Conservation (phyloP, 179 eudicot species). For the Pouteria campechiana region DNA sequence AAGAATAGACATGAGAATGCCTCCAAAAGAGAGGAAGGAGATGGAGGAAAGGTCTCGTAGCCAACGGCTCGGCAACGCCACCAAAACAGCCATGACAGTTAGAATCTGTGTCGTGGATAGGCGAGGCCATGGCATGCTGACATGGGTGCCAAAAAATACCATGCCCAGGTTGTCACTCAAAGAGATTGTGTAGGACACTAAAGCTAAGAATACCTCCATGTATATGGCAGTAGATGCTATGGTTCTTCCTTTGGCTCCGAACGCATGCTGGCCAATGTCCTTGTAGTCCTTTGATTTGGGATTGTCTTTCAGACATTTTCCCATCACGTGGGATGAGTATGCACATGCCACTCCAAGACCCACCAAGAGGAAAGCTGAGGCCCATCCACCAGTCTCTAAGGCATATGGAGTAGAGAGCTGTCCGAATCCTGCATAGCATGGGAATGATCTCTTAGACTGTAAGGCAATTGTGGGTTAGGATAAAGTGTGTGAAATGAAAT, state of each 20-base stretch:
- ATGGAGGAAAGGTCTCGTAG: conserved; percentile 54
- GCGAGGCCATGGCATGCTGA: conserved; percentile 13
- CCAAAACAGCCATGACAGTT: conserved; percentile 44
- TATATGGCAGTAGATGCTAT: conserved; percentile 47
- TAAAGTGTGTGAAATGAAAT: no score
- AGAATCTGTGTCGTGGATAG: conserved; percentile 42
- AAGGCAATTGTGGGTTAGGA: no score
- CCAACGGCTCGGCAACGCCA: conserved; percentile 69
- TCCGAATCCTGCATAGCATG: conserved; percentile 67
- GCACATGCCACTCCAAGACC: conserved; percentile 47
- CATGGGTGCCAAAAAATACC: conserved; percentile 23
- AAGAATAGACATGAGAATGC: conserved; percentile 52
- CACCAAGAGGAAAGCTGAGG: conserved; percentile 43
- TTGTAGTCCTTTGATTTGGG: conserved; percentile 46
- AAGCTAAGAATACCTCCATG: conserved; percentile 67
- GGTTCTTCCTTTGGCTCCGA: conserved; percentile 44
- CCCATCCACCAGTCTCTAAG: conserved; percentile 70
- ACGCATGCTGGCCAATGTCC: conserved; percentile 65
- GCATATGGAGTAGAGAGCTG: conserved; percentile 73
- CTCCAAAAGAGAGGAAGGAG: conserved; percentile 58
- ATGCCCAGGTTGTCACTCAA: conserved; percentile 59
- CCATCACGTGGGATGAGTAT: conserved; percentile 54
- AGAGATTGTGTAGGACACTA: conserved; percentile 78
- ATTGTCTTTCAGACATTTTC: conserved; percentile 48
- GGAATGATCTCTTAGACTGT: no score